Conservation (phyloP, 2,329 filamentous ascomycete species). For the Colletotrichum lentis region DNA sequence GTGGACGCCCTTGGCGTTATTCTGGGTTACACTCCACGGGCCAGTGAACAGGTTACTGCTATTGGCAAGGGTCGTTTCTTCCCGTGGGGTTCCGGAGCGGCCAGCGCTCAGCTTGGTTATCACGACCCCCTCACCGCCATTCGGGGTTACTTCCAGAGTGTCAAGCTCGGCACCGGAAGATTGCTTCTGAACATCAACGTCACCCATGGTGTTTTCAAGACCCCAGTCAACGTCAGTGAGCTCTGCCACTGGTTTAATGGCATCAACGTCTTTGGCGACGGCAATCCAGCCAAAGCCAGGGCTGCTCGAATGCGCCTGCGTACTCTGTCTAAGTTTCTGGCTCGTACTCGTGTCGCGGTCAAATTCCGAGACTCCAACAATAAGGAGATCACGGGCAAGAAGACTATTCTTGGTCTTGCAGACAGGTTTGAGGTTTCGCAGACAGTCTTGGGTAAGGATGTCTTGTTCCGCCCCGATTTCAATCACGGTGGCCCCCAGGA, state of each 20-base stretch:
- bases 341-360: constrained; percentile 51
- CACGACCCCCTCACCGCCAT: constrained; percentile 51
- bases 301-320: constrained; percentile 37
- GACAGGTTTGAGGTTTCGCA: constrained; percentile 16
- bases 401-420: constrained; percentile 44
- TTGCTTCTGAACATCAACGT: constrained; percentile 65
- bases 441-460: neutral
- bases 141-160: constrained; percentile 65
- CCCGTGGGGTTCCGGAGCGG: constrained; percentile 47
- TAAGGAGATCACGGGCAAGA: constrained; percentile 35
- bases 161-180: constrained; percentile 61
- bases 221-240: constrained; percentile 47
- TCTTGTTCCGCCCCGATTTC: constrained; percentile 17
- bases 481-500: constrained; percentile 41
- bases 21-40: constrained; percentile 55
- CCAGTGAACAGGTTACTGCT: constrained; percentile 48
- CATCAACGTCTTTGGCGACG: constrained; percentile 27
- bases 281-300: neutral
- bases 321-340: constrained; percentile 49
- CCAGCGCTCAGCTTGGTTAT: constrained; percentile 42
- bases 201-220: constrained; percentile 61
- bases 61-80: constrained; percentile 61
- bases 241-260: constrained; percentile 26
- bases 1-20: constrained; percentile 63
- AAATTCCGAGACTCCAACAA: constrained; percentile 43